A percentile compares a stretch with the other conserved stretches of the same genome.
Conservation (phyloP, 2,329 filamentous ascomycete species). For the Cladosporium velox region DNA sequence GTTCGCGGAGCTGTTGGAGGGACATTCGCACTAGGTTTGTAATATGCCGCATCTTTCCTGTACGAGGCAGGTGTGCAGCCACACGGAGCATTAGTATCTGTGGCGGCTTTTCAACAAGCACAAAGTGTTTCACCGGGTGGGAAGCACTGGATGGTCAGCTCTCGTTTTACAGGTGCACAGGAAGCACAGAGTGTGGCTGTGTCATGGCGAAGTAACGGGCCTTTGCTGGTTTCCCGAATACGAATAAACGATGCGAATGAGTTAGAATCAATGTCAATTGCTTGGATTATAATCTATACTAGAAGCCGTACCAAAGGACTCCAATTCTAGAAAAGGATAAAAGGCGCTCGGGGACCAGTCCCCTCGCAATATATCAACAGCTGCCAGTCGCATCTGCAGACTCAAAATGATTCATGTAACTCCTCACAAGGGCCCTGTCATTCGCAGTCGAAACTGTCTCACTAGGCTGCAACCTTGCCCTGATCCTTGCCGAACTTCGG, state of each 20-base stretch:
- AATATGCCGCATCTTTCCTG: not conserved
- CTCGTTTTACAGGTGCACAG: not conserved
- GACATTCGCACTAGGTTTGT: conserved; percentile 4
- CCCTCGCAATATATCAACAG: not conserved
- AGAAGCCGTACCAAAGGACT: not conserved
- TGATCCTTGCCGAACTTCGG: not conserved
- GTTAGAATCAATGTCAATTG: not conserved
- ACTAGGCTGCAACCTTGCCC: not conserved
- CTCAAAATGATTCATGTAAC: not conserved
- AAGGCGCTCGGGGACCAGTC: not conserved
- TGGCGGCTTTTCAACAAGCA: not conserved
- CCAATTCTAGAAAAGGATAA: not conserved
- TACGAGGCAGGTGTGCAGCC: not conserved
- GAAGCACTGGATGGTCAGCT: not conserved
- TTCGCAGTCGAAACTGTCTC: not conserved
- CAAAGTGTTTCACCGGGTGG: not conserved
- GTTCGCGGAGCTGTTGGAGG: conserved; percentile 19
- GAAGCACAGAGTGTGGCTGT: not conserved
- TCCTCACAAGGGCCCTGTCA: not conserved
- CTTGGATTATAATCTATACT: conserved; percentile 1
- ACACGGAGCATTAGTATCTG: not conserved
- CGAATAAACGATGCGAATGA: not conserved
- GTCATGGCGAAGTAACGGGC: not conserved
- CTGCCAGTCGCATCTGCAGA: too few relatives aligned
- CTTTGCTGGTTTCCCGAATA: not conserved